A percentile compares a stretch with the other conserved stretches of the same genome.
phyloP scores from a whole-genome alignment of 768 basidiomycete genomes.

The Lactifluus pinguis region DNA sequence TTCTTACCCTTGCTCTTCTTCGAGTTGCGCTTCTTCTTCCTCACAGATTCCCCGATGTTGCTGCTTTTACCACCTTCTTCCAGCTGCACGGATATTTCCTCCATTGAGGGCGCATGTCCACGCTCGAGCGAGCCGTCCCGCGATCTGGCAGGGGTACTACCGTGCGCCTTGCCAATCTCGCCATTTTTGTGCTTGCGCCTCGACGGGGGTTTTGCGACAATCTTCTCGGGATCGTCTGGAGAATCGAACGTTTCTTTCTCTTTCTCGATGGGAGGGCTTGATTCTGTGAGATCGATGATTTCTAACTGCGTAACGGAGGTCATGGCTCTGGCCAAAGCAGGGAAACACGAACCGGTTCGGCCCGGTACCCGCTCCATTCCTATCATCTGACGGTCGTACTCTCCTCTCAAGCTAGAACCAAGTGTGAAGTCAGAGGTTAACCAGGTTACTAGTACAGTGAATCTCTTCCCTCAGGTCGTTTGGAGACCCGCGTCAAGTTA shows the following conservation, averaged over 20 bases:
- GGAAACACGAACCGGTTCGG: neutral
- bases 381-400: too few relatives aligned
- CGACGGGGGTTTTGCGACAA: neutral
- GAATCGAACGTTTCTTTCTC: neutral
- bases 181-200: slow-evolving; percentile 9
- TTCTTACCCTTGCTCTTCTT: slow-evolving; percentile 6
- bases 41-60: neutral
- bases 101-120: neutral
- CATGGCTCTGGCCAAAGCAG: slow-evolving; percentile 1
- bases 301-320: slow-evolving; percentile 5
- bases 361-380: neutral
- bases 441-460: too few relatives aligned
- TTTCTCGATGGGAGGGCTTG: neutral
- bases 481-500: too few relatives aligned
- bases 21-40: slow-evolving; percentile 8
- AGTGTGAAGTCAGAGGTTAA: too few relatives aligned
- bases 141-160: neutral
- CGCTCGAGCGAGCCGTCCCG: neutral
- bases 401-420: too few relatives aligned
- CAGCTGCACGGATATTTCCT: neutral
- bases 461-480: too few relatives aligned
- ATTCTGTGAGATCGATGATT: slow-evolving; percentile 18
- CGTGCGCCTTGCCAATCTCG: neutral
- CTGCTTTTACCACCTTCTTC: neutral
- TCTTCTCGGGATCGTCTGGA: neutral